phyloP scores from a whole-genome alignment of 345 rosid species.

The Erucastrum elatum region DNA sequence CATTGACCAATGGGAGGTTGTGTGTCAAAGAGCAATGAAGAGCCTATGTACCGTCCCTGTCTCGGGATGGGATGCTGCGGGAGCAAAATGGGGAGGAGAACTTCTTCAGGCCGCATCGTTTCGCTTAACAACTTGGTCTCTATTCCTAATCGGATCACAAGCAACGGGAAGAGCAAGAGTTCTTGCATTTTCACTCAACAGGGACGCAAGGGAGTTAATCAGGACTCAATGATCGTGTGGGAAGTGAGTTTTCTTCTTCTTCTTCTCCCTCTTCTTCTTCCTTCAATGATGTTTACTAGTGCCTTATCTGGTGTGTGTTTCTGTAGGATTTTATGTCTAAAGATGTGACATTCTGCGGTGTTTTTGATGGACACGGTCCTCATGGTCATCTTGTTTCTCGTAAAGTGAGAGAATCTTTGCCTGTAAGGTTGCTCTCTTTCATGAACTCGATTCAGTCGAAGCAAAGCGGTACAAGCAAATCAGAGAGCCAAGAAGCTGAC shows the following conservation, averaged over 20 bases:
- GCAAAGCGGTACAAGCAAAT: conserved; percentile 54
- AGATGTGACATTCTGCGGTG: conserved; percentile 89
- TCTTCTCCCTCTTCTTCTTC: conserved; percentile 26
- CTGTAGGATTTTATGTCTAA: conserved; percentile 87
- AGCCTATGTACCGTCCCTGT: conserved; percentile 53
- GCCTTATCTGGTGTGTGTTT: conserved; percentile 5
- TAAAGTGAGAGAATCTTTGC: conserved; percentile 91
- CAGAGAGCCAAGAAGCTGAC: conserved; percentile 49
- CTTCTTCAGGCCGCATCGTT: conserved; percentile 62
- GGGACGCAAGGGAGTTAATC: conserved; percentile 96
- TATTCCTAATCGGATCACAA: conserved; percentile 69
- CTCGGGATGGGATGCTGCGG: conserved; percentile 64
- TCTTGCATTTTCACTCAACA: conserved; percentile 97
- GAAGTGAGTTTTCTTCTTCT: conserved; percentile 64
- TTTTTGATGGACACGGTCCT: conserved; percentile 99
- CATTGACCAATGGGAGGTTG: conserved; percentile 84
- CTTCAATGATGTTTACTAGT: conserved; percentile 12
- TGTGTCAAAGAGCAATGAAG: conserved; percentile 82
- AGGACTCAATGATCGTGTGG: conserved; percentile 99
- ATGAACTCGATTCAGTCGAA: conserved; percentile 54
- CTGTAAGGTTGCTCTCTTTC: conserved; percentile 69
- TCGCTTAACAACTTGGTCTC: conserved; percentile 67
- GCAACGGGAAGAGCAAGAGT: conserved; percentile 78
- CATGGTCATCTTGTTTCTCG: conserved; percentile 98
- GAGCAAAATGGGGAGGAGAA: conserved; percentile 68